phyloP scores from a whole-genome alignment of 2,329 filamentous ascomycete genomes.

The Aspergillus sp. region DNA sequence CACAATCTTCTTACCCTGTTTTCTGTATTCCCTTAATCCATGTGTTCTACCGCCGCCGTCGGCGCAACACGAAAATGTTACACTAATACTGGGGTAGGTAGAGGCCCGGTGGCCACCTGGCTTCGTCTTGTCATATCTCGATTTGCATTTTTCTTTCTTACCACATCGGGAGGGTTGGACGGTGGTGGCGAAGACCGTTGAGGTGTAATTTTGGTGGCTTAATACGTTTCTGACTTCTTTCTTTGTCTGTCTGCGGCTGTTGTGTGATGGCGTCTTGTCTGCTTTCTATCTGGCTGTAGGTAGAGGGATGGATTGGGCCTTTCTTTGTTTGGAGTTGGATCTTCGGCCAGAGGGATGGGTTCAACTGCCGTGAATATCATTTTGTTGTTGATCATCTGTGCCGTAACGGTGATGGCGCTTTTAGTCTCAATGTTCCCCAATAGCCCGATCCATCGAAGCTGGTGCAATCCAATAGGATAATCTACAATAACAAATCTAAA shows the following conservation, averaged over 20 bases:
- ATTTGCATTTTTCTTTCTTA: neutral
- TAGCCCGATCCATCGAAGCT: too few species aligned
- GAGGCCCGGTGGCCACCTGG: neutral
- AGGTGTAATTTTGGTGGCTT: conserved; percentile 3
- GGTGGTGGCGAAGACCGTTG: neutral
- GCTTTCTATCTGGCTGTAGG: neutral
- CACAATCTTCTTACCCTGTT: neutral
- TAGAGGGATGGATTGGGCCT: neutral
- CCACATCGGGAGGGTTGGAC: neutral
- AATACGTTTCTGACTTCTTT: neutral
- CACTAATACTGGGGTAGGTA: conserved; percentile 12
- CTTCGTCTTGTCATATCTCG: neutral
- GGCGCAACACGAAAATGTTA: neutral
- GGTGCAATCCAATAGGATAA: neutral
- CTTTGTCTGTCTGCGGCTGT: neutral
- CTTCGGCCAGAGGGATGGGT: too few species aligned
- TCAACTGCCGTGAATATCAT: too few species aligned
- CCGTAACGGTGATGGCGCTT: too few species aligned
- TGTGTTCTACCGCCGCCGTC: neutral
- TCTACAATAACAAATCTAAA: neutral
- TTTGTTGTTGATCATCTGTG: too few species aligned
- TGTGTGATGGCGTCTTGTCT: neutral
- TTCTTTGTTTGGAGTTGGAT: neutral
- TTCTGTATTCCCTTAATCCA: conserved; percentile 1
- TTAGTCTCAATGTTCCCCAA: neutral